phyloP scores from a whole-genome alignment of 1,284 basidiomycete species.

The Hypsizygus ulmarius region DNA sequence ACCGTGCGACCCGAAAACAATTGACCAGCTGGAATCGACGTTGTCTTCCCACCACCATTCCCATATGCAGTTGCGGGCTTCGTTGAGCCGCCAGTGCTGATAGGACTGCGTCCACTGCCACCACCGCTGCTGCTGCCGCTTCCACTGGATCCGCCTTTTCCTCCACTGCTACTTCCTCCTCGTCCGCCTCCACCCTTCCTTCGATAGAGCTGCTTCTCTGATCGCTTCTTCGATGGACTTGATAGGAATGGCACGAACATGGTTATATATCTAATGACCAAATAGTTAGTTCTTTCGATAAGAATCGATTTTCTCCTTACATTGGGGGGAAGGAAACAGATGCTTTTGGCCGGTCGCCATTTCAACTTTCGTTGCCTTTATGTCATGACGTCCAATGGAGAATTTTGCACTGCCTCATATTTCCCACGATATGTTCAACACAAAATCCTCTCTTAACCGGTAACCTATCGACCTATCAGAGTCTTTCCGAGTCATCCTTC shows the following conservation, averaged over 20 bases:
- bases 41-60: slow-evolving; percentile 29
- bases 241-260: slow-evolving; percentile 33
- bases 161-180: slow-evolving; percentile 21
- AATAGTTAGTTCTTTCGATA: not conserved
- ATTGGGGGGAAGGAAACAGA: not conserved
- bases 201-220: slow-evolving; percentile 22
- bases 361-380: too few species aligned
- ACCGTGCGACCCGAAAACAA: slow-evolving; percentile 32
- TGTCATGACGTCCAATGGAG: too few species aligned
- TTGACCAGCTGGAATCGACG: slow-evolving; percentile 33
- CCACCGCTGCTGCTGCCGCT: slow-evolving; percentile 24
- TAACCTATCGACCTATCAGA: too few species aligned
- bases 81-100: slow-evolving; percentile 10
- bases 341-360: not conserved
- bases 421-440: too few species aligned
- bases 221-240: slow-evolving; percentile 16
- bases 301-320: too few species aligned
- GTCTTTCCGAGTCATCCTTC: too few species aligned
- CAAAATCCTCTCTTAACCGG: too few species aligned
- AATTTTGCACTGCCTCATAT: too few species aligned
- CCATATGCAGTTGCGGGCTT: slow-evolving; percentile 28
- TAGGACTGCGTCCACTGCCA: slow-evolving; percentile 19
- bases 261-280: not conserved
- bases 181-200: slow-evolving; percentile 31
- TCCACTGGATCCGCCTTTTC: slow-evolving; percentile 26